Percentiles rank a stretch among this genome's conserved stretches.
phyloP scores from a whole-genome alignment of 345 rosid species.

The Eucalyptus marginata region DNA sequence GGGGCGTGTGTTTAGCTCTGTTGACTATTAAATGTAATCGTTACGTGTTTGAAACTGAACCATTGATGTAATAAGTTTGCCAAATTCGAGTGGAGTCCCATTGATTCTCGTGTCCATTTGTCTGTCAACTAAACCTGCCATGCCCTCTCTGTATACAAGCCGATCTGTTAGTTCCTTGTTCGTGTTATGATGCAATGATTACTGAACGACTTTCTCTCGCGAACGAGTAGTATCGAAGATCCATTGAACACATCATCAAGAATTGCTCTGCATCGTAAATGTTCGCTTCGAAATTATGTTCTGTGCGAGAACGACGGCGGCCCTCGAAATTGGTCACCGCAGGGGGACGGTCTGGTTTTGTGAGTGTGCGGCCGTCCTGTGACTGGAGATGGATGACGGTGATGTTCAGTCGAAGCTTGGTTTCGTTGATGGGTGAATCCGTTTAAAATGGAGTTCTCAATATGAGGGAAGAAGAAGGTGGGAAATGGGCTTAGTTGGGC shows the following conservation, averaged over 20 bases:
- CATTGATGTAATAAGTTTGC: not conserved
- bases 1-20: not conserved
- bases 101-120: not conserved
- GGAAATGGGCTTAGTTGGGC: not conserved
- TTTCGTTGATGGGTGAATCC: no score
- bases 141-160: not conserved
- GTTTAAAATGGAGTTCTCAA: no score
- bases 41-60: not conserved
- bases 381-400: not conserved
- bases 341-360: not conserved
- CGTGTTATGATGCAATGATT: not conserved
- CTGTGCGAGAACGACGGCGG: no score
- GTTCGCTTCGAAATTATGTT: not conserved
- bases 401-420: no score
- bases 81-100: not conserved
- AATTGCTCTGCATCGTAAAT: not conserved
- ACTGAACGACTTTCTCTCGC: rapidly evolving
- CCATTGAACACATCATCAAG: rapidly evolving
- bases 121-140: not conserved
- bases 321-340: no score
- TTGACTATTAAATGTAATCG: no score
- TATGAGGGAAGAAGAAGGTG: not conserved
- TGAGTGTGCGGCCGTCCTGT: not conserved
- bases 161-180: not conserved
- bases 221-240: not conserved